Conservation (phyloP, 164 flowering plant genomes). For the Amborella trichopoda region DNA sequence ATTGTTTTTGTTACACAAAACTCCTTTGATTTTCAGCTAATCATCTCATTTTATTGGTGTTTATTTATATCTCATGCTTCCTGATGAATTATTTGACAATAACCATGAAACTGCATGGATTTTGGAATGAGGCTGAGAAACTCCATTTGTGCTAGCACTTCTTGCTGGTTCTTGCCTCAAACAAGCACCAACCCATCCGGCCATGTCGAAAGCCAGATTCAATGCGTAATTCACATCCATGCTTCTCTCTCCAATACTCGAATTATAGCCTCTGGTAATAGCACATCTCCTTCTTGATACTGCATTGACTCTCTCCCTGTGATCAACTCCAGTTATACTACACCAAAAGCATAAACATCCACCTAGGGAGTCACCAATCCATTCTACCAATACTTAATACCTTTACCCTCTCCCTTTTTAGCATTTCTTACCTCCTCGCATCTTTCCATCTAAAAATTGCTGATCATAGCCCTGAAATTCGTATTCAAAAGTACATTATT, state of each 20-base stretch:
- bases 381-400: constrained; percentile 46
- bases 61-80: no score
- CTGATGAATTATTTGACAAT: no score
- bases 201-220: constrained; percentile 13
- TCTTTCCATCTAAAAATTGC: constrained; percentile 43
- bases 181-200: constrained; percentile 23
- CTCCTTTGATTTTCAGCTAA: no score
- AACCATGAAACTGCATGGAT: no score
- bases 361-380: constrained; percentile 35
- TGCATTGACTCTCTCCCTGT: constrained; percentile 34
- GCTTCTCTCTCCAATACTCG: constrained; percentile 9
- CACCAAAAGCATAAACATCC: constrained; percentile 72
- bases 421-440: constrained; percentile 14
- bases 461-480: constrained; percentile 45
- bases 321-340: constrained; percentile 48
- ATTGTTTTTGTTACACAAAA: no score
- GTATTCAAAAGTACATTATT: constrained; percentile 37
- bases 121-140: no score
- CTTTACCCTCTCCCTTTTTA: constrained; percentile 41
- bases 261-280: constrained; percentile 11
- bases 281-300: constrained; percentile 15
- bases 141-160: constrained; percentile 41
- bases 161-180: constrained; percentile 21
- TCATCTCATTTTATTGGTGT: no score
- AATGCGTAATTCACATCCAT: constrained; percentile 6